These are phyloP conservation scores for Mortierella alpina DNA, from an alignment of 192 early-diverging fungal genomes.

Conservation along the genomic window DNA sequence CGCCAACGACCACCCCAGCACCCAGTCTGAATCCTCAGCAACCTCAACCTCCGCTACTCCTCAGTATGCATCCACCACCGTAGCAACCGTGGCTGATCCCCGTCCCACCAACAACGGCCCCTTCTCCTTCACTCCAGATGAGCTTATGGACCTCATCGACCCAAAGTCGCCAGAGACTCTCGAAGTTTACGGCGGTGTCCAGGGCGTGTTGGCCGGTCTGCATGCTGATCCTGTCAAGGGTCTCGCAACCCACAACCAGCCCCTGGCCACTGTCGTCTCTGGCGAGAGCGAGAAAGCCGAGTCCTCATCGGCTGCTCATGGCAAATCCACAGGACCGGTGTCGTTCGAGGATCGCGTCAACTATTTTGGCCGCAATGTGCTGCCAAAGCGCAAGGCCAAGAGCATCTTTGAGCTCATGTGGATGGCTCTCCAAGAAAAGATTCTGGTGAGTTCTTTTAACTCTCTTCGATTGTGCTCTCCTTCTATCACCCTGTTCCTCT, in stretches of 20 bases:
- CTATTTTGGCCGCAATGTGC: slow-evolving; percentile 73
- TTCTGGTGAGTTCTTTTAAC: slow-evolving; percentile 59
- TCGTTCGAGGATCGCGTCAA: slow-evolving; percentile 61
- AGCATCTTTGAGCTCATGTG: slow-evolving; percentile 79
- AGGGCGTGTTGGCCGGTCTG: slow-evolving; percentile 59
- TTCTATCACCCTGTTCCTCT: background rate
- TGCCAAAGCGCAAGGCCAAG: slow-evolving; percentile 75
- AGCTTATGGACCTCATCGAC: slow-evolving; percentile 62
- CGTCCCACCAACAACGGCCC: slow-evolving; percentile 57
- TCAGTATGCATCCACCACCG: slow-evolving; percentile 18
- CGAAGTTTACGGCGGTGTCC: slow-evolving; percentile 55
- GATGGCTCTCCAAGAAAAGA: slow-evolving; percentile 84
- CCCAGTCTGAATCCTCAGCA: slow-evolving; percentile 13
- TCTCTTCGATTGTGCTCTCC: background rate
- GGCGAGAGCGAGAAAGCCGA: slow-evolving; percentile 29
- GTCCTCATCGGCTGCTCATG: no score
- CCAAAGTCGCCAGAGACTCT: slow-evolving; percentile 62
- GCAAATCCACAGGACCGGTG: background rate
- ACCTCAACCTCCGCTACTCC: slow-evolving; percentile 1
- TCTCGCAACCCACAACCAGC: slow-evolving; percentile 44
- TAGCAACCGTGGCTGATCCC: slow-evolving; percentile 27
- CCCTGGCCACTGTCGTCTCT: slow-evolving; percentile 45
- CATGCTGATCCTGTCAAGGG: slow-evolving; percentile 58
- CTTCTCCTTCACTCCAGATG: slow-evolving; percentile 60
- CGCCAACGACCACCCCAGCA: background rate